Evolutionary conservation across 495 filamentous ascomycete species (phyloP), one percentile per base, ranked within the genome.

Genomic region (Durotheca rogersii): DNA sequence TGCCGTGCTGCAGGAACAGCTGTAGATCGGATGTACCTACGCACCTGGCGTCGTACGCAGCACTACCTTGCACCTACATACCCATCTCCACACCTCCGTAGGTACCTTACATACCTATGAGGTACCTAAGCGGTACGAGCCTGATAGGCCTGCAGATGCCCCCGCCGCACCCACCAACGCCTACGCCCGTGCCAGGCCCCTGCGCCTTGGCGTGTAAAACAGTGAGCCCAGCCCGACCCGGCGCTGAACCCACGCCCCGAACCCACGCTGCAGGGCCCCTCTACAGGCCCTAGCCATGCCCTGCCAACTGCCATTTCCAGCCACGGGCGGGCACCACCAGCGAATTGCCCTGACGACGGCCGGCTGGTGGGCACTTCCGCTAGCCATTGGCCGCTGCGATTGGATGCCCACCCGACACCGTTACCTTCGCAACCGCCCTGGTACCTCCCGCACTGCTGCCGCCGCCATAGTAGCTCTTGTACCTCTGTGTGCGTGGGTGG

Each of bases 401-500:
- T 58, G 55, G 55, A 40, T 41, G 41, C 35, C 15, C 23, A 53
- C 12, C 35, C 45, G 20, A 15, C 19, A 4, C 12, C 42, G 56
- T 59, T 59, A 59, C 56, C 56, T 50, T 50, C 55, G 41, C 56
- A 53, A 58, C 56, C 39, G 42, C 16, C n/a, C n/a, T n/a, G n/a
- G n/a, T n/a, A n/a, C n/a, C n/a, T n/a, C n/a, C n/a, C n/a, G n/a
- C n/a, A n/a, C n/a, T n/a, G n/a, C n/a, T n/a, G n/a, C n/a, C n/a
- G n/a, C n/a, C n/a, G n/a, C n/a, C n/a, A n/a, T 49, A 33, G 41
- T 52, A 31, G 19, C 17, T 17, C 0, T 16, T 25, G 42, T 36
- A 36, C n/a, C n/a, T n/a, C n/a, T n/a, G n/a, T n/a, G n/a, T n/a
- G n/a, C n/a, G n/a, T n/a, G n/a, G n/a, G n/a, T n/a, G n/a, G n/a